Evolutionary conservation across 768 basidiomycete genomes (phyloP), one percentile per base, ranked within the genome.

Genomic region (Omphalotus guepiniiformis): DNA sequence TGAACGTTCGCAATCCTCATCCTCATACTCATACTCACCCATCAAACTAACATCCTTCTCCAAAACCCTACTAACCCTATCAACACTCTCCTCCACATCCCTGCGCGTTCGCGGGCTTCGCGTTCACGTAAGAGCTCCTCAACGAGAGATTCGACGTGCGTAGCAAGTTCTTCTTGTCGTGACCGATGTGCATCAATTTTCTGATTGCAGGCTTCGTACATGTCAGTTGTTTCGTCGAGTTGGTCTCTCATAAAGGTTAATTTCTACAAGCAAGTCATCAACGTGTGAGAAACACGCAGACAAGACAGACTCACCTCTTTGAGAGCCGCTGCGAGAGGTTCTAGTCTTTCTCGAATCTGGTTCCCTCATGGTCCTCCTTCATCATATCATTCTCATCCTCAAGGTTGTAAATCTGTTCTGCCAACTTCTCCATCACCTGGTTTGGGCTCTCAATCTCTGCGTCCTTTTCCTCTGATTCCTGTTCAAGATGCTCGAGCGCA

Each of bases 331-430:
- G 82, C 71, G 5, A 94, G 67, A 2, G 73, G 81, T 55, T 88
- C 83, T n/a, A 75, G 7, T 64, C 71, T 38, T 84, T 82, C 16
- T 92, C 88, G 48, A 92, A 85, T 42, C 81, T 76, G 30, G 80
- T 52, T 7, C 78, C 71, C 29, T 85, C 82, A 41, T 72, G 70
- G 39, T 91, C 86, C 55, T 91, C 88, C 58, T 76, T 81, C 41
- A 87, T 62, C 25, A 79, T 73, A 52, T 94, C 91, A 44, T 83
- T 79, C 58, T 93, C 87, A 50, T 95, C 91, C 60, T 98, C 95
- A 1, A 95, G 76, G 36, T 80, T 69, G 63, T 88, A 93, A 7
- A 96, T 78, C 45, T 83, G 80, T 51, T 89, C 83, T 4, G 88
- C 80, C 37, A 95, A 78, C 50, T 76, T 80, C 59, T 93, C 84